Base-by-base conservation (phyloP, 2,329 filamentous ascomycete genomes). In the Calonectria henricotiae region DNA sequence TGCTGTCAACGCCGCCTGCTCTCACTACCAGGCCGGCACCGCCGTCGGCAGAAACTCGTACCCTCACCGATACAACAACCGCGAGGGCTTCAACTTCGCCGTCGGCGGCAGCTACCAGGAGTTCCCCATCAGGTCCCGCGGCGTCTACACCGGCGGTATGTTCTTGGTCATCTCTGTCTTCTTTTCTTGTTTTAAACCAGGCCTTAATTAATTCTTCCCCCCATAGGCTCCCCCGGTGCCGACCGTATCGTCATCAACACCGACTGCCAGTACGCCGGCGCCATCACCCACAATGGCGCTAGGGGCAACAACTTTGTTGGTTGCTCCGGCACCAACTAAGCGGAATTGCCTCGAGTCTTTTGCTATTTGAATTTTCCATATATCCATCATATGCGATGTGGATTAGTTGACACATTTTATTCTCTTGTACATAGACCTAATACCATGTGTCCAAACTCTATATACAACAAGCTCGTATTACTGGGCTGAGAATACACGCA, bases 261-360 rank as follows among this genome's bases (percentile, higher is more conserved):
- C 77, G 84, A 77, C 0, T 88, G 91, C 75, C 69, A 86, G 68
- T 85, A 89, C 51, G 91, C 90, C 15, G 91, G 90, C 43, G 83
- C 88, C 32, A 92, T 94, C 72, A 94, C 92, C 0, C 92, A 94
- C 77, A 92, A 90, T 25, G 92, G 92, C 32, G 91, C 92, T 20
- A 89, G 86, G 62, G 90, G 90, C 8, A 90, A 93, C 79, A 85
- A 88, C 81, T 94, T 94, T 81, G 90, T 93, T 67, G 87, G 85
- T n/a, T 93, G 91, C 81, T 71, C 65, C 0, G 79, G 78, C 4
- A 80, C 78, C 4, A 66, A 1, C 65, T 76, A 69, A 46, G 5
- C 23, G 30, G 87, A 76, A 89, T 20, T 17, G 3, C 25, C 30
- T 32, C 11, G 23, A 54, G 27, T 55, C 32, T 55, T 61, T 11